Evolutionary conservation across 2,329 filamentous ascomycete species (phyloP).

Genomic region (Colletotrichum trifolii): DNA sequence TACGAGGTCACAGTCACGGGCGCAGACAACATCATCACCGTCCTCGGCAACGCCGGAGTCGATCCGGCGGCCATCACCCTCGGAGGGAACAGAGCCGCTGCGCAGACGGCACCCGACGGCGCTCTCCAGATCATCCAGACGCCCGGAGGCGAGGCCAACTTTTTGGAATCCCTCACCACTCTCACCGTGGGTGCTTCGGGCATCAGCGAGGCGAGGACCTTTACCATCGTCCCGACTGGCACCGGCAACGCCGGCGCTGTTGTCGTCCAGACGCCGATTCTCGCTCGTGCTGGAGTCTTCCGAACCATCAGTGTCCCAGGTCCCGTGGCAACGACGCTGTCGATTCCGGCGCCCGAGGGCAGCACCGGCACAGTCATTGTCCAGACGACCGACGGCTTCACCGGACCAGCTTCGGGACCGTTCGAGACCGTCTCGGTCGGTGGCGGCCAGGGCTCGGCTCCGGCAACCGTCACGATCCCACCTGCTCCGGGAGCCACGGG

Average conservation of each 20-base stretch:
- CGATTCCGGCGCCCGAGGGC: conserved; percentile 19
- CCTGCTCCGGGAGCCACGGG: neutral
- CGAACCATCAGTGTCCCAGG: conserved; percentile 13
- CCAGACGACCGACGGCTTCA: conserved; percentile 22
- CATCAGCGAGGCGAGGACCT: neutral
- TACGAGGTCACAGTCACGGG: conserved; percentile 25
- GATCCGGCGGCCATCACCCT: conserved; percentile 17
- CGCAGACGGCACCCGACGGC: neutral
- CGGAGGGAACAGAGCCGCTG: neutral
- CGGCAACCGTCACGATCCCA: conserved; percentile 22
- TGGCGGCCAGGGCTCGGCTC: conserved; percentile 2
- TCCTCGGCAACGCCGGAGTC: conserved; percentile 26
- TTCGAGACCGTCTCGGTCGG: conserved; percentile 16
- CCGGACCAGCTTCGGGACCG: conserved; percentile 13
- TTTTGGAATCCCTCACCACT: conserved; percentile 15
- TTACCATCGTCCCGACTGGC: conserved; percentile 21
- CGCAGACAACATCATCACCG: conserved; percentile 21
- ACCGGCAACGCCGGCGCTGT: conserved; percentile 21
- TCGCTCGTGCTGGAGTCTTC: conserved; percentile 6
- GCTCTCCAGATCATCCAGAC: conserved; percentile 28
- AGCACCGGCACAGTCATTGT: conserved; percentile 22
- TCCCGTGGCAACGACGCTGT: conserved; percentile 12
- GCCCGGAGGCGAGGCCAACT: conserved; percentile 12
- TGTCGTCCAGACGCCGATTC: conserved; percentile 17
- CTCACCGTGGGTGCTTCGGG: conserved; percentile 12